These are phyloP conservation scores for Pestalotiopsis sp. DNA, from an alignment of 2,329 filamentous ascomycete genomes.

Conservation along the genomic window DNA sequence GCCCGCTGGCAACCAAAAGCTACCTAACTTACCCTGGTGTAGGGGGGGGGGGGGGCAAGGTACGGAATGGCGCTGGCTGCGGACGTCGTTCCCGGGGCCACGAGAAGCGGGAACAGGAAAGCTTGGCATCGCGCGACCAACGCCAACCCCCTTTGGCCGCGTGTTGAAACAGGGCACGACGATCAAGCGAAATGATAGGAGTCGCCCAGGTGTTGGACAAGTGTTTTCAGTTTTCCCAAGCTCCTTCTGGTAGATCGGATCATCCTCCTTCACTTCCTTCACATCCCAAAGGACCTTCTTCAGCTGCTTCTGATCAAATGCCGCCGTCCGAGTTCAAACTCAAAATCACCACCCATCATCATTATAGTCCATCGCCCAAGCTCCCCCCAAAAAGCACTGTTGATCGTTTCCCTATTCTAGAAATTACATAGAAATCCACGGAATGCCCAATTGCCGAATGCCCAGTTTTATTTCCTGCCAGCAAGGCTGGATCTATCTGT, in stretches of 20 bases:
- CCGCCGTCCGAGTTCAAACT: not conserved
- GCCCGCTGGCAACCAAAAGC: not conserved
- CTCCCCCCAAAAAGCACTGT: not conserved
- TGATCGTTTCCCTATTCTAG: not conserved
- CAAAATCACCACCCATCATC: too few species aligned
- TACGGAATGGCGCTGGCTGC: not conserved
- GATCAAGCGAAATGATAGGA: conserved; percentile 9
- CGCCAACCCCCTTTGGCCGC: conserved; percentile 3
- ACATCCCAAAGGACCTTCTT: not conserved
- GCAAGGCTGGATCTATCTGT: not conserved
- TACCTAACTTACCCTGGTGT: too few species aligned
- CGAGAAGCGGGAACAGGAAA: conserved; percentile 1
- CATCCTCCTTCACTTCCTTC: not conserved
- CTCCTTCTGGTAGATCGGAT: not conserved
- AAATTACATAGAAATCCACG: not conserved
- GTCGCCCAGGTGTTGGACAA: not conserved
- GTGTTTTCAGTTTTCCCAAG: not conserved
- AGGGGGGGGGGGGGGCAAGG: not conserved
- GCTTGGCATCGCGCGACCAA: conserved; percentile 6
- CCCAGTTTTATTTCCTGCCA: not conserved
- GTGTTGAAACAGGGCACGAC: conserved; percentile 2
- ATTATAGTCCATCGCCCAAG: too few species aligned
- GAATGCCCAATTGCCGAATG: not conserved
- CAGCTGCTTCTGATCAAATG: not conserved
- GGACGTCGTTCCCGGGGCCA: not conserved